Conservation (phyloP, 1,284 basidiomycete genomes). For the Pascua sp. region DNA sequence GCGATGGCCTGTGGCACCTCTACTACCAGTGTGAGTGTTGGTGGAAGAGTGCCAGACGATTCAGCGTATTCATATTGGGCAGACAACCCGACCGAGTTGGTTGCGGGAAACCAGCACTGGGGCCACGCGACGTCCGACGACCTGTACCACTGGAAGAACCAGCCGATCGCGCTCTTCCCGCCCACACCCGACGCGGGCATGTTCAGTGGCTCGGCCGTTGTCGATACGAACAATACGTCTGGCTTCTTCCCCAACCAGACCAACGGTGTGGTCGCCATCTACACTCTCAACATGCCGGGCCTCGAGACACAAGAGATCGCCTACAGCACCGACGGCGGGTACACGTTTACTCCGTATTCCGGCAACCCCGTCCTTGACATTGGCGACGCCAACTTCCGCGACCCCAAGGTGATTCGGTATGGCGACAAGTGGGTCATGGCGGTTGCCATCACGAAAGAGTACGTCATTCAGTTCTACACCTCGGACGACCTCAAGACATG, state of each 20-base stretch:
- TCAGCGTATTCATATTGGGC: conserved; percentile 6
- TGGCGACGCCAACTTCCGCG: conserved; percentile 44
- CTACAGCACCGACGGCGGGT: conserved; percentile 49
- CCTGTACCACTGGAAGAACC: conserved; percentile 51
- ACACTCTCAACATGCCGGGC: conserved; percentile 41
- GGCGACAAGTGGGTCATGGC: conserved; percentile 50
- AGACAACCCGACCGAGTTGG: conserved; percentile 46
- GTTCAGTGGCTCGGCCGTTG: conserved; percentile 48
- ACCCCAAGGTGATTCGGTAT: conserved; percentile 52
- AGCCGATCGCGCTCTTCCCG: conserved; percentile 45
- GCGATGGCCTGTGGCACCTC: conserved; percentile 49
- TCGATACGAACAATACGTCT: conserved; percentile 51
- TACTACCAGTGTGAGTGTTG: conserved; percentile 49
- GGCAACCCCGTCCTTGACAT: conserved; percentile 8
- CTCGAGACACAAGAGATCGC: conserved; percentile 38
- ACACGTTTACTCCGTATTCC: conserved; percentile 46
- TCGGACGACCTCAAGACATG: conserved; percentile 48
- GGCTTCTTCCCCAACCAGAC: conserved; percentile 33
- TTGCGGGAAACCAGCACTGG: conserved; percentile 52
- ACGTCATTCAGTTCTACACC: conserved; percentile 47
- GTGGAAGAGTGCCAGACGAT: no score
- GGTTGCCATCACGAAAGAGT: conserved; percentile 44
- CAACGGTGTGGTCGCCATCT: conserved; percentile 50
- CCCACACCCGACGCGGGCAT: conserved; percentile 30
- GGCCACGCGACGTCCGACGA: conserved; percentile 51